Percentiles rank a stretch among this genome's conserved stretches.
phyloP scores from a whole-genome alignment of 129 eudicot species.

The Flaveria ramosissima region DNA sequence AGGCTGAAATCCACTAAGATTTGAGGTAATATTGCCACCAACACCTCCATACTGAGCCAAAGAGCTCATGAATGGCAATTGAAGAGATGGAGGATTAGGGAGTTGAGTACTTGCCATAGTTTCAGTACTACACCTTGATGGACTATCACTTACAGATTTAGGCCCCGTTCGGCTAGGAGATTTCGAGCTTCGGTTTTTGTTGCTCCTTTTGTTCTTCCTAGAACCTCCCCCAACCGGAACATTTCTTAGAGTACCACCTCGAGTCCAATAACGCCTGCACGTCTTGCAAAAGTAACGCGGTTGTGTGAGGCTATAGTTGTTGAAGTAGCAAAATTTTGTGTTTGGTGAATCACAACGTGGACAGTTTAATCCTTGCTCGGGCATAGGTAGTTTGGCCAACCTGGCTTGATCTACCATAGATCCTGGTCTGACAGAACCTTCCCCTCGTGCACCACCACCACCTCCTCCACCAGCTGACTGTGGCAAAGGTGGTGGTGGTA shows the following conservation, averaged over 20 bases:
- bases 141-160: constrained; percentile 47
- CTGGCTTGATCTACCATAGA: constrained; percentile 78
- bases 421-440: constrained; percentile 59
- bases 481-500: constrained; percentile 38
- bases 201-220: constrained; percentile 62
- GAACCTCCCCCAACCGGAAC: constrained; percentile 81
- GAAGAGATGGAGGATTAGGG: constrained; percentile 44
- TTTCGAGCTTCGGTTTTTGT: constrained; percentile 51
- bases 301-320: constrained; percentile 70
- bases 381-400: constrained; percentile 58
- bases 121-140: constrained; percentile 56
- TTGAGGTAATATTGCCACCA: constrained; percentile 35
- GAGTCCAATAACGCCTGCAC: constrained; percentile 70
- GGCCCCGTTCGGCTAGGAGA: constrained; percentile 42
- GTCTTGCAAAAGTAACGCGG: constrained; percentile 80
- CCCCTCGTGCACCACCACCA: constrained; percentile 37
- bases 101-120: constrained; percentile 41
- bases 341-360: constrained; percentile 72
- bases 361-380: constrained; percentile 67
- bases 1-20: constrained; percentile 52
- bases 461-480: constrained; percentile 27
- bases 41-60: constrained; percentile 49
- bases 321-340: constrained; percentile 76
- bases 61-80: constrained; percentile 57
- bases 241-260: constrained; percentile 59